Evolutionary conservation across 352 stramenopile genomes (phyloP).

Genomic region (Globisporangium viniferum): DNA sequence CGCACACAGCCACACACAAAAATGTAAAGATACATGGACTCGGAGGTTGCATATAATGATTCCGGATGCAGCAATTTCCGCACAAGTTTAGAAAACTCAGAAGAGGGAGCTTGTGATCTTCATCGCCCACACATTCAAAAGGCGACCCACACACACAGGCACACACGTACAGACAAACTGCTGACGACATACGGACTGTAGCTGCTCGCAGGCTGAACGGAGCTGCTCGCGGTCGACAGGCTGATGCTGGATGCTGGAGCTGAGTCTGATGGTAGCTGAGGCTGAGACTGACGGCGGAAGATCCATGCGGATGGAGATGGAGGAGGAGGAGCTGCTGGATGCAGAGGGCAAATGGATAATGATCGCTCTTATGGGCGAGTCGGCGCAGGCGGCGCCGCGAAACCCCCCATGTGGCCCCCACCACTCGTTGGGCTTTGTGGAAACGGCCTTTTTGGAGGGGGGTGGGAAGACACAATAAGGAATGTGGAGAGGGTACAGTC

Average conservation of each 20-base stretch:
- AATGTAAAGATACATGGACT: conserved; percentile 44
- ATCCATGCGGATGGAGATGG: not conserved
- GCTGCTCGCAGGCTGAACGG: not conserved
- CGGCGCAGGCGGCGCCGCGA: not conserved
- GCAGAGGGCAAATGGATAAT: conserved; percentile 12
- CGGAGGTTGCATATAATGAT: conserved; percentile 87
- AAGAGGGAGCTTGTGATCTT: conserved; percentile 89
- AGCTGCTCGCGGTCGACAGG: not conserved
- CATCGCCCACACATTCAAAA: conserved; percentile 42
- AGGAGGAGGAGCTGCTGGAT: conserved; percentile 2
- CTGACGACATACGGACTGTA: not conserved
- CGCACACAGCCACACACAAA: conserved; percentile 22
- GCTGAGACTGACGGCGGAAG: not conserved
- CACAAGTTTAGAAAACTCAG: conserved; percentile 58
- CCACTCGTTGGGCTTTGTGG: not conserved
- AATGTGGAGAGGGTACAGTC: not conserved
- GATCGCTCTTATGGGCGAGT: not conserved
- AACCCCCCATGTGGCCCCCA: not conserved
- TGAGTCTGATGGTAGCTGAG: not conserved
- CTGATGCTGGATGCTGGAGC: not conserved
- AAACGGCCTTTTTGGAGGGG: not conserved
- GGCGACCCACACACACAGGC: conserved; percentile 1
- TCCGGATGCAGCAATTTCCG: conserved; percentile 88
- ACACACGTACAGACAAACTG: conserved; percentile 7
- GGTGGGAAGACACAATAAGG: not conserved